Evolutionary conservation across 306 rosid species (phyloP), one percentile per base, ranked within the genome.

Genomic region (Delonix regia): DNA sequence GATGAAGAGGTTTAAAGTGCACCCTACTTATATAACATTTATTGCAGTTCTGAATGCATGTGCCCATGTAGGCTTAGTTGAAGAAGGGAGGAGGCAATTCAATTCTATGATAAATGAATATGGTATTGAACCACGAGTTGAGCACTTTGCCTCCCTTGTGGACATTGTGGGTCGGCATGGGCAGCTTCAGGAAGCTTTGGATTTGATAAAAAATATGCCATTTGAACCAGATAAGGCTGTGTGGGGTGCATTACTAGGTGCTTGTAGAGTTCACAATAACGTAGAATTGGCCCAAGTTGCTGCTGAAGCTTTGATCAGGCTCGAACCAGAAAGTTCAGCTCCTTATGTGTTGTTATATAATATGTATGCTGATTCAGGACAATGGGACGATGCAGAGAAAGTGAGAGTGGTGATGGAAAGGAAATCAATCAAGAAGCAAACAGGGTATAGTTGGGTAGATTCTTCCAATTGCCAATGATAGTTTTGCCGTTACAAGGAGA

Each of bases 241-340:
- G 7, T 86, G 89, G 89, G 86, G 89, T 61, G 86, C 89, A 53
- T 60, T 86, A 39, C 78, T 86, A n/a, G 84, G 89, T 70, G 81
- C 73, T 73, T 86, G 89, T 68, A 86, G 86, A 76, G 76, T 86
- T 56, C 86, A 86, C 80, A 77, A 69, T 77, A 83, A 83, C 52
- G 86, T 76, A 80, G 85, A 80, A 38, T 73, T 86, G 61, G 89
- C 85, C 56, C 62, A 67, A 52, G 69, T 73, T 34, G 89, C 86
- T 36, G 86, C 86, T 41, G 76, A 86, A 45, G 83, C 89, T 72
- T 86, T 86, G 81, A 82, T 83, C 72, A 24, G 19, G 65, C 89
- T 86, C 68, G 89, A 86, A 55, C 89, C 89, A 52, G 80, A 80
- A 72, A 86, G 89, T 79, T 86, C 89, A 52, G 89, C 83, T 61